Evolutionary conservation across 768 basidiomycete genomes (phyloP).

Genomic region (Vararia minispora): DNA sequence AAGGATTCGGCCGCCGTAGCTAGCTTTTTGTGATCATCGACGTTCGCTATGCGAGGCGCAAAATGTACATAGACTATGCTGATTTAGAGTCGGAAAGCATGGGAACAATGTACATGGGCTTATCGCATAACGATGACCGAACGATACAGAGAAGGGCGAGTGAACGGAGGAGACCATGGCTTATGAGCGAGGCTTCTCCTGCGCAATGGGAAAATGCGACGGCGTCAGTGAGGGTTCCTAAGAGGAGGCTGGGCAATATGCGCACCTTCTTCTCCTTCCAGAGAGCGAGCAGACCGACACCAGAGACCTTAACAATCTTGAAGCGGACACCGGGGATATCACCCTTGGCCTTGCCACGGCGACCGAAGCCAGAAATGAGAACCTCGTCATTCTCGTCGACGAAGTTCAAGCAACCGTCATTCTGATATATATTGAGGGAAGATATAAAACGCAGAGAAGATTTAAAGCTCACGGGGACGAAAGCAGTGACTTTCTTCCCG

Average conservation of each 20-base stretch:
- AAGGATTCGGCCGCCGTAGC: too few relatives aligned
- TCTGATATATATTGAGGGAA: constrained; percentile 31
- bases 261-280: constrained; percentile 99
- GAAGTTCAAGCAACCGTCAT: constrained; percentile 96
- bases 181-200: constrained; percentile 31
- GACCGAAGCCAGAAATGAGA: constrained; percentile 99
- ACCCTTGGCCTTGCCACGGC: constrained; percentile 99
- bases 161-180: constrained; percentile 6
- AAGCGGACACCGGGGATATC: constrained; percentile 99
- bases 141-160: constrained; percentile 2
- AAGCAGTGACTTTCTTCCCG: constrained; percentile 99
- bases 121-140: too few relatives aligned
- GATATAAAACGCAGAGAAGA: not conserved
- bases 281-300: constrained; percentile 93
- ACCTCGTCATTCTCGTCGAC: constrained; percentile 99
- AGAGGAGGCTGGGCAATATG: constrained; percentile 4
- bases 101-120: too few relatives aligned
- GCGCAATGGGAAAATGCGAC: not conserved
- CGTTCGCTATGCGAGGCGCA: too few relatives aligned
- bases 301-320: constrained; percentile 99
- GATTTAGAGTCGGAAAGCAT: too few relatives aligned
- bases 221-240: constrained; percentile 1
- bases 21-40: too few relatives aligned
- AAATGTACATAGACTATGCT: too few relatives aligned
- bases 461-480: constrained; percentile 74